Evolutionary conservation across 345 rosid genomes (phyloP).

Genomic region (Litchi chinensis): DNA sequence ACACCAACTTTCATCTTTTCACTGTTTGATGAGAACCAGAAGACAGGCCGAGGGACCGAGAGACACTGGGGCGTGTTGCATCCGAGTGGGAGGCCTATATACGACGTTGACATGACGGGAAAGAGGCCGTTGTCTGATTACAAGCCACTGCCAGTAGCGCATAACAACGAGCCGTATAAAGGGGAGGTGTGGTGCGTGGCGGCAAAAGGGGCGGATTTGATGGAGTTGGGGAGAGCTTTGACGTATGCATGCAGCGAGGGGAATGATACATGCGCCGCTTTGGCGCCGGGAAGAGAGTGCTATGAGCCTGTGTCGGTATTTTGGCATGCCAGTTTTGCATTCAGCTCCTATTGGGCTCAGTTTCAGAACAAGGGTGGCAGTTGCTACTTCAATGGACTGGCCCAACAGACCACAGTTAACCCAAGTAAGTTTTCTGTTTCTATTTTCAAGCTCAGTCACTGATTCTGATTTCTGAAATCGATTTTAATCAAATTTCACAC

Average conservation of each 20-base stretch:
- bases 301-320: slow-evolving; percentile 50
- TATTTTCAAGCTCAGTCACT: no score
- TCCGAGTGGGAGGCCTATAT: slow-evolving; percentile 47
- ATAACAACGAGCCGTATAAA: slow-evolving; percentile 49
- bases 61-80: slow-evolving; percentile 74
- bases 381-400: slow-evolving; percentile 79
- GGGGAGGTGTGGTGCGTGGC: slow-evolving; percentile 75
- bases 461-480: no score
- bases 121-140: slow-evolving; percentile 27
- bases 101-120: slow-evolving; percentile 63
- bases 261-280: slow-evolving; percentile 52
- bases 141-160: slow-evolving; percentile 44
- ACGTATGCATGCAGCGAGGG: slow-evolving; percentile 49
- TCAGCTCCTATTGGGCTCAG: slow-evolving; percentile 74
- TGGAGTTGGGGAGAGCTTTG: slow-evolving; percentile 42
- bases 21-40: slow-evolving; percentile 64
- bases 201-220: slow-evolving; percentile 38
- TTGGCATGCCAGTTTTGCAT: slow-evolving; percentile 77
- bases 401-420: slow-evolving; percentile 51
- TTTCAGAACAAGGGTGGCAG: slow-evolving; percentile 54
- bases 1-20: slow-evolving; percentile 72
- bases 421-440: slow-evolving; percentile 56
- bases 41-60: slow-evolving; percentile 73
- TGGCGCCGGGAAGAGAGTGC: slow-evolving; percentile 59
- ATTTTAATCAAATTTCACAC: no score